phyloP scores from a whole-genome alignment of 2,329 filamentous ascomycete genomes.

The Aspergillus vadensis region DNA sequence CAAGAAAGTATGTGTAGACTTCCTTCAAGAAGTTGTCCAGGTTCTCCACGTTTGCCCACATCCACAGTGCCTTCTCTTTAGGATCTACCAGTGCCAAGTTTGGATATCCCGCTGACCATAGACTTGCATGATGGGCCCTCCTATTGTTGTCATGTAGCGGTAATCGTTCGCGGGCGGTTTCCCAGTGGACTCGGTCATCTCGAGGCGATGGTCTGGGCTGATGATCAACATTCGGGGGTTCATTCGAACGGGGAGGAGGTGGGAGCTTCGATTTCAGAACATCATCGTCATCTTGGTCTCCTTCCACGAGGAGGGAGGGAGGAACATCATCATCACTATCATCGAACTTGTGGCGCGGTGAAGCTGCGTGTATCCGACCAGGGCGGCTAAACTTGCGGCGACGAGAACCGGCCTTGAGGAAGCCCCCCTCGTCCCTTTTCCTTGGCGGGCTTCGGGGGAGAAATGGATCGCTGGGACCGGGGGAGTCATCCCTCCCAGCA shows the following conservation, averaged over 20 bases:
- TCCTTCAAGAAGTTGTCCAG: slow-evolving; percentile 83
- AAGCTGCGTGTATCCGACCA: slow-evolving; percentile 34
- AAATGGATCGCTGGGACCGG: slow-evolving; percentile 46
- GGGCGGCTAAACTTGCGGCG: slow-evolving; percentile 34
- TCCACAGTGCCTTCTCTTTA: slow-evolving; percentile 81
- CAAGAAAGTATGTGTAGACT: slow-evolving; percentile 84
- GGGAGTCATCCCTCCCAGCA: slow-evolving; percentile 51
- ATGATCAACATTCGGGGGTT: slow-evolving; percentile 24
- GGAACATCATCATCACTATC: slow-evolving; percentile 66
- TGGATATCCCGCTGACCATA: slow-evolving; percentile 34
- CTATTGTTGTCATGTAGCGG: slow-evolving; percentile 28
- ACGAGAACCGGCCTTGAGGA: slow-evolving; percentile 23
- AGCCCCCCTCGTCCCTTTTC: slow-evolving; percentile 17
- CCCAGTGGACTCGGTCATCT: slow-evolving; percentile 53
- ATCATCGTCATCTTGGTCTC: slow-evolving; percentile 43
- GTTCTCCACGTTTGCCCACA: slow-evolving; percentile 89
- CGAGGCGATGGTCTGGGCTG: slow-evolving; percentile 47
- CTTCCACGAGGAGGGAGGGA: slow-evolving; percentile 63
- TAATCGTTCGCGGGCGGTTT: slow-evolving; percentile 50
- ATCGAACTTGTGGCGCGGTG: slow-evolving; percentile 42
- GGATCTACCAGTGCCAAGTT: slow-evolving; percentile 54
- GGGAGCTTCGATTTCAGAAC: slow-evolving; percentile 43
- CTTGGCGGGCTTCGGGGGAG: slow-evolving; percentile 33
- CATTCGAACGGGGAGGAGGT: slow-evolving; percentile 34
- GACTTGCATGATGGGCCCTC: slow-evolving; percentile 22